phyloP scores from a whole-genome alignment of 352 stramenopile genomes.

The Pythium pyrilobum region DNA sequence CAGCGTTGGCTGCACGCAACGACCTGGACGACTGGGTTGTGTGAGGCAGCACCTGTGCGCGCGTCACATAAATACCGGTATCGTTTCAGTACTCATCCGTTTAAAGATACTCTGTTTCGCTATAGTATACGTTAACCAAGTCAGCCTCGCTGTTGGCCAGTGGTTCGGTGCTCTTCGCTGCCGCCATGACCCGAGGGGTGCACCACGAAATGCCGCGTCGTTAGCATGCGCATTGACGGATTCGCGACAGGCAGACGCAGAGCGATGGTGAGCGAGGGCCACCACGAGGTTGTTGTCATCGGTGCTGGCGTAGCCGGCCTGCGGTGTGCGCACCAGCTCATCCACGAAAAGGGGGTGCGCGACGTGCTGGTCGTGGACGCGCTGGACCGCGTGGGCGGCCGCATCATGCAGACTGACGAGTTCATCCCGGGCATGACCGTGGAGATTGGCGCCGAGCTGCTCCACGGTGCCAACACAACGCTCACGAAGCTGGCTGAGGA shows the following conservation, averaged over 20 bases:
- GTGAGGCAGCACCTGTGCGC: too few relatives aligned
- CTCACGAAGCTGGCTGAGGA: conserved; percentile 63
- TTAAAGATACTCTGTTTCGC: background rate
- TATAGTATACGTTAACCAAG: conserved; percentile 8
- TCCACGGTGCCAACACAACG: conserved; percentile 74
- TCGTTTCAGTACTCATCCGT: too few relatives aligned
- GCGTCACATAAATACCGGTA: conserved; percentile 13
- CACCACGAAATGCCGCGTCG: background rate
- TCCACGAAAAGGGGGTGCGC: conserved; percentile 41
- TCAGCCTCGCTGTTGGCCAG: conserved; percentile 5
- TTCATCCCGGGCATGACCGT: conserved; percentile 73
- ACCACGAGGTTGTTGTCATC: conserved; percentile 60
- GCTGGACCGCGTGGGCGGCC: conserved; percentile 52
- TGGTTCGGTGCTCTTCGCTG: too few relatives aligned
- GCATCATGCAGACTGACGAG: conserved; percentile 50
- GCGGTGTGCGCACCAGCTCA: conserved; percentile 56
- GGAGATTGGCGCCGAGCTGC: conserved; percentile 69
- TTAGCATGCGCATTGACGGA: background rate
- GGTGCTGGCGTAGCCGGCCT: conserved; percentile 62
- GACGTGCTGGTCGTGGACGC: conserved; percentile 78
- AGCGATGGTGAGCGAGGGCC: background rate
- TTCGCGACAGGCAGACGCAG: background rate
- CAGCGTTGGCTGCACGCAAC: too few relatives aligned
- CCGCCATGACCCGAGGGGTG: too few relatives aligned
- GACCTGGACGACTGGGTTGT: background rate